Evolutionary conservation across 176 grass and related monocot genomes (phyloP), one percentile per base, ranked within the genome.

Genomic region (Tuctoria greenei): DNA sequence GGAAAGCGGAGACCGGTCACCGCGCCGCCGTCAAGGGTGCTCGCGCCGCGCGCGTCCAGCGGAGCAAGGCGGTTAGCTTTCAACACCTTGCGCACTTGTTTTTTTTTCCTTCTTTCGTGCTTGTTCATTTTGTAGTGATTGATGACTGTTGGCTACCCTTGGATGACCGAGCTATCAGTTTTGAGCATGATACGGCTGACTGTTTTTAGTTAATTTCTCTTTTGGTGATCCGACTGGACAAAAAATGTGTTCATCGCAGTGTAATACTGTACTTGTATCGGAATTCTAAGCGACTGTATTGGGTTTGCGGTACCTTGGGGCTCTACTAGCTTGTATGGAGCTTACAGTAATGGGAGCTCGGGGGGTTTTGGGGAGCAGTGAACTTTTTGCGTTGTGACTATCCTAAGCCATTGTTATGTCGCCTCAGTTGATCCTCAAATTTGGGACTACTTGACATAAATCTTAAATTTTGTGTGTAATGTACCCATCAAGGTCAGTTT

Each of bases 11-110:
- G 17, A 72, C 67, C 21, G 62, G 82, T 39, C 84, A 92, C 36
- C 81, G 86, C 23, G 66, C 82, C 16, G 83, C 84, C 9, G 68
- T 81, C 49, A 97, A 97, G 72, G 88, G 88, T 6, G 75, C 91
- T 17, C 91, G 91, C 43, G 86, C 88, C 21, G 81, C 95, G 51
- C 84, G 95, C 42, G 55, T 97, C 24, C 95, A 97, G 61, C 84
- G 86, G 78, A 92, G 86, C 80, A 97, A 97, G 84, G 68, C 76
- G 88, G 95, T 97, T 64, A 39, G 87, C 49, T 14, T 61, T 28
- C 50, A 73, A 15, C 35, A 58, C 35, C 4, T 2, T 67, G n/a
- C 77, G 10, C 17, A 10, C 38, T 61, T 54, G 7, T 7, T 57
- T 24, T 58, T 58, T 21, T 21, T 8, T 11, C 17, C 49, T 15